Base-by-base conservation (phyloP, 306 rosid genomes). In the Lathyrus tuberosus region DNA sequence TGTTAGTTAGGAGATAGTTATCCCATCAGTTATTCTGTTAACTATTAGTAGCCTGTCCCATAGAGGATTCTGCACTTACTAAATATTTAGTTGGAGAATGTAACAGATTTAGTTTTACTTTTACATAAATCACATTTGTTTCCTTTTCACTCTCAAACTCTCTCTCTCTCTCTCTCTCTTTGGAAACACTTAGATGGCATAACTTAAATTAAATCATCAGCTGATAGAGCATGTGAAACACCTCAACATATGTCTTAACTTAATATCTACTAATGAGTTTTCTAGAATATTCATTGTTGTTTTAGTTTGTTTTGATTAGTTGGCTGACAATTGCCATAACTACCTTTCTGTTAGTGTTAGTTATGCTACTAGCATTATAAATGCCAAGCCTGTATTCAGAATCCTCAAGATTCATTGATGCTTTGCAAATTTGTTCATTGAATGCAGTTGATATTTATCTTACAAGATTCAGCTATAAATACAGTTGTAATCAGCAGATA, bases 401-500 rank as follows among this genome's bases (percentile, higher is more conserved):
- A 53, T 53, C 60, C 17, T 13, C 37, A 12, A 12, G 37, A 24
- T 9, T 24, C 37, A 24, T 12, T 24, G 28, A 54, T 54, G 26
- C 17, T 49, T 49, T 15, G 5, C 61, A 54, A 30, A 58, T 28
- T 30, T 30, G 24, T 33, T 59, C 10, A 14, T 60, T 35, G 10
- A 22, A 33, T 13, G 65, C 9, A 33, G 28, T 33, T 60, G 44
- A 60, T 60, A 59, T 12, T 59, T 59, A 3, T 59, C 24, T 59
- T 59, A 59, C 42, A 31, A 31, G 41, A 20, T 31, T 59, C 64
- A 15, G 43, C 64, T 59, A 59, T 58, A 58, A 14, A 8, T 59
- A 31, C 24, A 59, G 42, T 4, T 30, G 20, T 31, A 28, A 30
- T 30, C 38, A 6, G 18, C 18, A 53, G 38, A 28, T 12, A 57